Conservation (phyloP, 352 stramenopile genomes). For the Globisporangium echinulatum region DNA sequence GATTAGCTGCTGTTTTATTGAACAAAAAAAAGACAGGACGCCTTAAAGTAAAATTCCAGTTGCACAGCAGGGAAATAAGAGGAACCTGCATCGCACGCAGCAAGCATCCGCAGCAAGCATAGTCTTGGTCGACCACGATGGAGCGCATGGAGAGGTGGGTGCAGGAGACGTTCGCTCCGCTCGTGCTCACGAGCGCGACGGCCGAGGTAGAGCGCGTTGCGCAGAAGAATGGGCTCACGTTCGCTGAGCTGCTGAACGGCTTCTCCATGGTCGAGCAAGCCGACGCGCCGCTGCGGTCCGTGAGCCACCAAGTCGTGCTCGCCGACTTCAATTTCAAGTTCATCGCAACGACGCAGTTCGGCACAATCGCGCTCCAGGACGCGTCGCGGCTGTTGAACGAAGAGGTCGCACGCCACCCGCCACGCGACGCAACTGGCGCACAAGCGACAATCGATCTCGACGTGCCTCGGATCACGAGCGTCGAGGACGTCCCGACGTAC, state of each 20-base stretch:
- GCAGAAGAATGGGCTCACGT: slow-evolving; percentile 76
- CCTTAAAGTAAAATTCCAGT: too few species aligned
- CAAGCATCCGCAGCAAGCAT: too few species aligned
- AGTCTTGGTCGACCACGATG: slow-evolving; percentile 16
- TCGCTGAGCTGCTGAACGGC: slow-evolving; percentile 69
- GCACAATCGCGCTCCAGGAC: slow-evolving; percentile 31
- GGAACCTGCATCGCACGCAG: too few species aligned
- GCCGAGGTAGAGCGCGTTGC: slow-evolving; percentile 72
- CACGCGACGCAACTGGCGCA: slow-evolving; percentile 9
- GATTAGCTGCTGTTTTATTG: too few species aligned
- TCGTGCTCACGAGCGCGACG: slow-evolving; percentile 76
- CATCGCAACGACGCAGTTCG: slow-evolving; percentile 47
- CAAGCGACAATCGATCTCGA: slow-evolving; percentile 47
- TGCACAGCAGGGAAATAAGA: too few species aligned
- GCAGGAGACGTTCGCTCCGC: slow-evolving; percentile 66
- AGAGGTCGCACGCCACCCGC: slow-evolving; percentile 48
- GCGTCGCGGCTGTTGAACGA: slow-evolving; percentile 58
- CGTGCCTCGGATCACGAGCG: slow-evolving; percentile 42
- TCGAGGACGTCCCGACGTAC: slow-evolving; percentile 67
- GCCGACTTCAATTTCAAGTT: slow-evolving; percentile 77
- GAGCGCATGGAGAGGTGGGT: slow-evolving; percentile 64
- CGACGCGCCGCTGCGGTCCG: slow-evolving; percentile 68
- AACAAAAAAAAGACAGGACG: too few species aligned
- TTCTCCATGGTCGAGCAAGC: slow-evolving; percentile 54
- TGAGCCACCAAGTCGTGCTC: slow-evolving; percentile 60